Evolutionary conservation across 1,284 basidiomycete genomes (phyloP).

Genomic region (Serendipita sp.): DNA sequence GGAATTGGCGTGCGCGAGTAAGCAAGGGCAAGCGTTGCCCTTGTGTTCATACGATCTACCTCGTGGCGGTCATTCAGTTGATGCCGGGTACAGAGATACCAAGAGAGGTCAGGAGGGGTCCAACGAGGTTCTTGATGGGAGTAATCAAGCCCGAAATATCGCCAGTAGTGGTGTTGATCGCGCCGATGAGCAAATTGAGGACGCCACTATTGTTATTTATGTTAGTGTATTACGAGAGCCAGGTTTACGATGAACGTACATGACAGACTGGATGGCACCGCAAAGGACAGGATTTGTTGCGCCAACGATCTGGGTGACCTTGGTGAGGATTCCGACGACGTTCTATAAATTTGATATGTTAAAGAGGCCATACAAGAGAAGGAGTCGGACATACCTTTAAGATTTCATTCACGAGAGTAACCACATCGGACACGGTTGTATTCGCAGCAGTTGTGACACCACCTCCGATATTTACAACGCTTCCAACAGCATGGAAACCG

Average conservation of each 20-base stretch:
- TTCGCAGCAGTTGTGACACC: background rate
- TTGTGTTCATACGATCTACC: too few species aligned
- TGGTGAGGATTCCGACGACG: background rate
- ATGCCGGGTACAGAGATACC: background rate
- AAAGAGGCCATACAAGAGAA: background rate
- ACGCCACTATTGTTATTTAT: background rate
- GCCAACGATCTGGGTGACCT: background rate
- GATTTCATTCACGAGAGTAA: background rate
- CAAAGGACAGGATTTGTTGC: background rate
- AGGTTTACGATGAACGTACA: background rate
- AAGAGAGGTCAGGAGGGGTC: background rate
- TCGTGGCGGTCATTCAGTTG: background rate
- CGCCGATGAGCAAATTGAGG: background rate
- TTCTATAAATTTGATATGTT: background rate
- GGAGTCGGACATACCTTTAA: background rate
- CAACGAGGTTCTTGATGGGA: background rate
- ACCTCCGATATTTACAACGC: background rate
- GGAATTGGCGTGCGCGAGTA: too few species aligned
- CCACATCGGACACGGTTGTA: background rate
- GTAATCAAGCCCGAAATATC: background rate
- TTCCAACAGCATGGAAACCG: slow-evolving; percentile 3
- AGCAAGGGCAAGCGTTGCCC: too few species aligned
- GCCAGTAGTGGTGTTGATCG: background rate
- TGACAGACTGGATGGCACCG: background rate
- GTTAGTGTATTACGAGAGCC: background rate